Conservation (phyloP, 2,329 filamentous ascomycete genomes). For the Nemania bipapillata region DNA sequence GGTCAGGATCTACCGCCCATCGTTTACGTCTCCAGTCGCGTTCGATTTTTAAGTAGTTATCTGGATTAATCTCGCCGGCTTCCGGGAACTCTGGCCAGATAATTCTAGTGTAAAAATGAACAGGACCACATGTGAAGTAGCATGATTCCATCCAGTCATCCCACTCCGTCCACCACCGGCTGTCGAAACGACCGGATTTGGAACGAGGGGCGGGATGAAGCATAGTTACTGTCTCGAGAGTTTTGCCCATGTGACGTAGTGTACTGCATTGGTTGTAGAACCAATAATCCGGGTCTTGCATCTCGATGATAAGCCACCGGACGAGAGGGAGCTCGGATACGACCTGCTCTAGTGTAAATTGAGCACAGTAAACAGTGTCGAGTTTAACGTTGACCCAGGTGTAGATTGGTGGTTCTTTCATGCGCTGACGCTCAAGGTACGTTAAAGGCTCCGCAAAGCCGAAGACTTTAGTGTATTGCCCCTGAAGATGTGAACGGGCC, state of each 20-base stretch:
- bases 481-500: not conserved
- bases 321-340: not conserved
- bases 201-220: not conserved
- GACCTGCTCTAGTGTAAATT: not conserved
- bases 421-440: not conserved
- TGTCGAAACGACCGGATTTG: not conserved
- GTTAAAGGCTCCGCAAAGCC: no score
- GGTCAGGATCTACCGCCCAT: not conserved
- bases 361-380: not conserved
- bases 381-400: not conserved
- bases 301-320: not conserved
- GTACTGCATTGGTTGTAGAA: not conserved
- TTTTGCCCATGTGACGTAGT: not conserved
- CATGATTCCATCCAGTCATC: not conserved
- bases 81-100: not conserved
- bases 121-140: slow-evolving; percentile 1
- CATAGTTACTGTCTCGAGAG: not conserved
- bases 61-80: slow-evolving; percentile 1
- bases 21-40: not conserved
- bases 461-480: not conserved
- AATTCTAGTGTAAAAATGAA: not conserved
- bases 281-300: not conserved
- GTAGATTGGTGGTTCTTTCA: not conserved
- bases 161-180: not conserved
- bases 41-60: slow-evolving; percentile 2